Evolutionary conservation across 2,329 filamentous ascomycete genomes (phyloP).

Genomic region (Xylogone sp.): DNA sequence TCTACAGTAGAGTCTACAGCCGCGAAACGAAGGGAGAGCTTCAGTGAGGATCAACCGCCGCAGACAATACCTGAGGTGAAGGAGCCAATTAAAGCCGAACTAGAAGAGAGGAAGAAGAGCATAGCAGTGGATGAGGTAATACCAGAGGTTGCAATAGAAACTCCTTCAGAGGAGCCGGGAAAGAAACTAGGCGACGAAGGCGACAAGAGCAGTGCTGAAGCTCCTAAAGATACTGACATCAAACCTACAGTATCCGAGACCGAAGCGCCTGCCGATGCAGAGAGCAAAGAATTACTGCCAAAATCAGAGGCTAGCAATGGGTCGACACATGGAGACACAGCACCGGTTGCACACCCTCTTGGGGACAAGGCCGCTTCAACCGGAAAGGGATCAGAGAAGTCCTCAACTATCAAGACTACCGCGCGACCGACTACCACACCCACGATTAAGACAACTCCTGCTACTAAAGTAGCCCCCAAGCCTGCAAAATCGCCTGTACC

Average conservation of each 20-base stretch:
- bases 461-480: slow-evolving; percentile 25
- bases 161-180: slow-evolving; percentile 13
- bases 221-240: background rate
- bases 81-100: slow-evolving; percentile 19
- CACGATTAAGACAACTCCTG: slow-evolving; percentile 15
- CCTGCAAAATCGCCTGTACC: slow-evolving; percentile 24
- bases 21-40: slow-evolving; percentile 22
- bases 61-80: slow-evolving; percentile 19
- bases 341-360: background rate
- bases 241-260: background rate
- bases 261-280: background rate
- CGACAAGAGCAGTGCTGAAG: slow-evolving; percentile 6
- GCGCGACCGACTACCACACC: slow-evolving; percentile 20
- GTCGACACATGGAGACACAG: background rate
- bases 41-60: slow-evolving; percentile 21
- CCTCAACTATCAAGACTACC: slow-evolving; percentile 8
- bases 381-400: slow-evolving; percentile 8
- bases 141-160: slow-evolving; percentile 24
- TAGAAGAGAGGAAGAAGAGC: slow-evolving; percentile 20
- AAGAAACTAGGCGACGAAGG: slow-evolving; percentile 15
- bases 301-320: background rate
- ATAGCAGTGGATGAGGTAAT: slow-evolving; percentile 20
- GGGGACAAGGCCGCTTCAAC: background rate
- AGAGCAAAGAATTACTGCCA: background rate
- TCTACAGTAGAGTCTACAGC: slow-evolving; percentile 23